Evolutionary conservation across 1,284 basidiomycete species (phyloP), one percentile per base, ranked within the genome.

Genomic region (Paramarasmius palmivorus): DNA sequence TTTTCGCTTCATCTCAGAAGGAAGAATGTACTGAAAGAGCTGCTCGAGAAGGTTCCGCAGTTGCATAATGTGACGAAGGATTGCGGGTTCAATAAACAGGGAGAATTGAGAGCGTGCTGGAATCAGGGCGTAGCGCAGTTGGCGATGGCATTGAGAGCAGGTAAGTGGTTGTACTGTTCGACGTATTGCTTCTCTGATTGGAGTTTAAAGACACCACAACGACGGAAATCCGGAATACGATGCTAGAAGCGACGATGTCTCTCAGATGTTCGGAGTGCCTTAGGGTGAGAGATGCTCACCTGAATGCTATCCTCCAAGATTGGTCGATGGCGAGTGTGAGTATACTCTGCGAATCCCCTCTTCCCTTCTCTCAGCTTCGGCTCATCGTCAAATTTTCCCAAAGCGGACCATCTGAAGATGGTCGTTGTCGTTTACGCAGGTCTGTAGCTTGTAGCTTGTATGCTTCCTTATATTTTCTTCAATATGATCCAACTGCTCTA

Each of bases 141-240:
- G 23, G 15, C 29, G 22, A 29, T 17, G 14, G 3, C 17, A 15
- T 22, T 46, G 2, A 46, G 29, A 32, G 22, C 44, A n/a, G 44
- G 44, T 46, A 26, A 29, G 29, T 12, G 29, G n/a, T n/a, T n/a
- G n/a, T n/a, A n/a, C n/a, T n/a, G n/a, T n/a, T n/a, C n/a, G n/a
- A n/a, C n/a, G n/a, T n/a, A n/a, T n/a, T n/a, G n/a, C n/a, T n/a
- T n/a, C n/a, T n/a, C n/a, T n/a, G n/a, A n/a, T n/a, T n/a, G n/a
- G n/a, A n/a, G n/a, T n/a, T n/a, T n/a, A n/a, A 42, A 42, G 41
- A 42, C 26, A 42, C 41, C 10, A 42, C 41, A 25, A 42, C 41
- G 22, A 25, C 17, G 5, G 22, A 12, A 1, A 42, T 42, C 2
- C 7, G 22, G 26, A 5, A 42, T 20, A 42, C 41, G 8, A 42